Evolutionary conservation across 495 filamentous ascomycete species (phyloP).

Genomic region (Neurospora hispaniola): DNA sequence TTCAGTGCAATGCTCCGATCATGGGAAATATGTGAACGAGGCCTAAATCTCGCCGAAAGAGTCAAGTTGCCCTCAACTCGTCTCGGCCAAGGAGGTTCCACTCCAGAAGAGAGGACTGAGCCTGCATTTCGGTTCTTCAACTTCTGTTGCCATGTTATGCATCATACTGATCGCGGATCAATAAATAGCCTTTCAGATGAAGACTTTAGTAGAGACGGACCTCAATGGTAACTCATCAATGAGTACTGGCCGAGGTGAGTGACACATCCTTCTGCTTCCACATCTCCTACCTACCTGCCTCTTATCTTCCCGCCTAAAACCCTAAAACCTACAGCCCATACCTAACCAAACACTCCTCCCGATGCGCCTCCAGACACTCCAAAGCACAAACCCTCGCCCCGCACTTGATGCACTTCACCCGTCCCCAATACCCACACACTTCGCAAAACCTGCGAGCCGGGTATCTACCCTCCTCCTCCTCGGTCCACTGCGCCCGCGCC

Average conservation of each 20-base stretch:
- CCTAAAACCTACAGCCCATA: constrained; percentile 47
- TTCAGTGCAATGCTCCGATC: background rate
- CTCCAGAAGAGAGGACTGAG: background rate
- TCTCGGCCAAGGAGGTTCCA: background rate
- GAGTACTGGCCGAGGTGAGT: background rate
- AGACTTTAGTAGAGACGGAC: too few species aligned
- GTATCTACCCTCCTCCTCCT: constrained; percentile 26
- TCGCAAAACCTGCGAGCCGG: constrained; percentile 71
- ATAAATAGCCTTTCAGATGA: background rate
- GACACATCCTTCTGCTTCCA: background rate
- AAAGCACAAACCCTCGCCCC: constrained; percentile 71
- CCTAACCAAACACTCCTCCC: constrained; percentile 56
- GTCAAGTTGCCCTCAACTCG: background rate
- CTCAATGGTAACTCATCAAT: too few species aligned
- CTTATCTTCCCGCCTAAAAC: background rate
- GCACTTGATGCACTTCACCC: constrained; percentile 76
- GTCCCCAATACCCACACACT: constrained; percentile 88
- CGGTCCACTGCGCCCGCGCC: constrained; percentile 48
- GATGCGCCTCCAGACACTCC: constrained; percentile 69
- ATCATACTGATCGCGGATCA: background rate
- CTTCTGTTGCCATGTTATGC: background rate
- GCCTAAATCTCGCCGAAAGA: background rate
- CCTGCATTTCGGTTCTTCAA: background rate
- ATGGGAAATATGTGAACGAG: background rate
- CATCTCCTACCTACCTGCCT: background rate